A percentile compares a stretch with the other conserved stretches of the same genome.
These are phyloP conservation scores for Fusarium compactum DNA, from an alignment of 2,329 filamentous ascomycete species.

Conservation along the genomic window DNA sequence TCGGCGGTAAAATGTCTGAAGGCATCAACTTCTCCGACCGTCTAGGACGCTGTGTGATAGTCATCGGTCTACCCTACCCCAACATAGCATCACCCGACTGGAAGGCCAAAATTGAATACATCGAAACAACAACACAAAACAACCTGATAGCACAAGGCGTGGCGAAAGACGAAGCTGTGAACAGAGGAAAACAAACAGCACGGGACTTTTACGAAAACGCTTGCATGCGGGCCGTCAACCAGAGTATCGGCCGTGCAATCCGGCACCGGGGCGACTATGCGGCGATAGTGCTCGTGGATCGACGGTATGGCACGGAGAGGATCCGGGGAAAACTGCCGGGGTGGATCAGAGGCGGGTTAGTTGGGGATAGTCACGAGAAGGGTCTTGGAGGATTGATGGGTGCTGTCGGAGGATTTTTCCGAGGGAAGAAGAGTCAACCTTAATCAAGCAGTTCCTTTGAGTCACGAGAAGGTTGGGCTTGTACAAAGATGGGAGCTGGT, in stretches of 20 bases:
- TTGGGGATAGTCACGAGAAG: conserved; percentile 60
- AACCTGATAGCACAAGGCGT: conserved; percentile 50
- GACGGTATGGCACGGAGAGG: conserved; percentile 78
- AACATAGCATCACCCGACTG: conserved; percentile 91
- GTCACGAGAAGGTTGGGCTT: conserved; percentile 25
- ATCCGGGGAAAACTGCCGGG: conserved; percentile 85
- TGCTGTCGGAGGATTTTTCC: conserved; percentile 68
- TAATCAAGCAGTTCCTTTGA: background rate
- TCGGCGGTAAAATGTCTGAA: conserved; percentile 95
- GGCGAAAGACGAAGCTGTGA: conserved; percentile 45
- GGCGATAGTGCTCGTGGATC: conserved; percentile 86
- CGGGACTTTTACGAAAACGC: conserved; percentile 92
- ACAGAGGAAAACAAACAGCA: conserved; percentile 66
- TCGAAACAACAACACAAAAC: conserved; percentile 71
- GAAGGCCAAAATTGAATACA: conserved; percentile 90
- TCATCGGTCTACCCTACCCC: conserved; percentile 93
- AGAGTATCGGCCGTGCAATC: conserved; percentile 94
- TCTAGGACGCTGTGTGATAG: conserved; percentile 87
- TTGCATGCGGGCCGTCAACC: conserved; percentile 97
- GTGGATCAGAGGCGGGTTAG: conserved; percentile 85
- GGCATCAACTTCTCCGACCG: conserved; percentile 98
- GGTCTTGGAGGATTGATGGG: conserved; percentile 71
- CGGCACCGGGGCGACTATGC: conserved; percentile 91
- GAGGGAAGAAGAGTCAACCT: conserved; percentile 56
- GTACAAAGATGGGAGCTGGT: conserved; percentile 27